phyloP scores from a whole-genome alignment of 345 rosid genomes.

The Conringia planisiliqua region DNA sequence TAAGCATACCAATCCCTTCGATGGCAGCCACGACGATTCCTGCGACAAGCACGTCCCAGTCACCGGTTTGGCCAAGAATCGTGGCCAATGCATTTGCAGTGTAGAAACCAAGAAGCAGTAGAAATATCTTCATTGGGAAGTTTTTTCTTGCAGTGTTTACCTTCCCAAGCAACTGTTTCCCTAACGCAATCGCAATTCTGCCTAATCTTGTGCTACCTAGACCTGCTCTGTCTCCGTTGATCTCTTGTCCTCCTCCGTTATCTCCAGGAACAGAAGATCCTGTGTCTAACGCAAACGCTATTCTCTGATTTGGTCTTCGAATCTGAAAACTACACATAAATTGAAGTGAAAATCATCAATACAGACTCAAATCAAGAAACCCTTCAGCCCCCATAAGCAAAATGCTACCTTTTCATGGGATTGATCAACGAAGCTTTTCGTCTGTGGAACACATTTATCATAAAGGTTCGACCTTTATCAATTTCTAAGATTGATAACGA shows the following conservation, averaged over 20 bases:
- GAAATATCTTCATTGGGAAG: slow-evolving; percentile 87
- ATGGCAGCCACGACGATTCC: slow-evolving; percentile 94
- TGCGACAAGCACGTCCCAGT: slow-evolving; percentile 94
- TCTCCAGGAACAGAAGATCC: slow-evolving; percentile 59
- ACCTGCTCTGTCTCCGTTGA: slow-evolving; percentile 49
- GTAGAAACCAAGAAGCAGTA: slow-evolving; percentile 85
- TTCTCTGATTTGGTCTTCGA: slow-evolving; percentile 45
- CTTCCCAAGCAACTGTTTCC: slow-evolving; percentile 65
- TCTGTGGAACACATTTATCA: slow-evolving; percentile 31
- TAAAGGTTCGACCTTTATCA: slow-evolving; percentile 32
- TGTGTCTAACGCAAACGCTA: slow-evolving; percentile 73
- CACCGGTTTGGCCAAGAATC: slow-evolving; percentile 97
- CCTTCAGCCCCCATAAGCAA: background rate
- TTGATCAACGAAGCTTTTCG: slow-evolving; percentile 32
- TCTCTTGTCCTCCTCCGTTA: slow-evolving; percentile 40
- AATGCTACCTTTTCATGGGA: slow-evolving; percentile 45
- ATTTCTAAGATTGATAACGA: slow-evolving; percentile 20
- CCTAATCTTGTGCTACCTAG: slow-evolving; percentile 83
- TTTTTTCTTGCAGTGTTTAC: slow-evolving; percentile 78
- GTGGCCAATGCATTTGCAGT: slow-evolving; percentile 97
- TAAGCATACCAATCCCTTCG: slow-evolving; percentile 92
- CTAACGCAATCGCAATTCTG: slow-evolving; percentile 80
- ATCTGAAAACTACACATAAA: slow-evolving; percentile 39
- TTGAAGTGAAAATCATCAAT: background rate
- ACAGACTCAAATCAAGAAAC: background rate